Evolutionary conservation across 2,329 filamentous ascomycete genomes (phyloP).

Genomic region (Fusarium xylarioides): DNA sequence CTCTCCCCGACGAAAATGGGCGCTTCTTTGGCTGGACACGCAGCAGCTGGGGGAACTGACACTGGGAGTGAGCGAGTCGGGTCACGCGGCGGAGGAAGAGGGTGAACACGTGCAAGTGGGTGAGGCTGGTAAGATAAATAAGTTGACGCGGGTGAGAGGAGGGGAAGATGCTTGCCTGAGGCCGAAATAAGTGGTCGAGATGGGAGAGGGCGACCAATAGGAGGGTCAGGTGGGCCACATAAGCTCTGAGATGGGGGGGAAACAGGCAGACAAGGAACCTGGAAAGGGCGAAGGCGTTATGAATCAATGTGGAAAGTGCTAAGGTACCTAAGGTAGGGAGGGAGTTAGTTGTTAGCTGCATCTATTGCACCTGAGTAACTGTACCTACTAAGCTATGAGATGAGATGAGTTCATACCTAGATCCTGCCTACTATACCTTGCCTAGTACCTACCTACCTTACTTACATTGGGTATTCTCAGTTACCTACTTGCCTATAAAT

Average conservation of each 20-base stretch:
- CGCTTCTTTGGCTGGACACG: conserved; percentile 19
- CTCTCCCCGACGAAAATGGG: conserved; percentile 1
- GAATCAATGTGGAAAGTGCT: conserved; percentile 20
- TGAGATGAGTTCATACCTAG: background rate
- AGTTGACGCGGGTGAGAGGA: conserved; percentile 26
- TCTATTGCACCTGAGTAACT: background rate
- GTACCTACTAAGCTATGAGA: background rate
- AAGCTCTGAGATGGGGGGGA: conserved; percentile 26
- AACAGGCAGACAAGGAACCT: conserved; percentile 5
- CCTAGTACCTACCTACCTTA: background rate
- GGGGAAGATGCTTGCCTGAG: conserved; percentile 36
- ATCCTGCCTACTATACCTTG: background rate
- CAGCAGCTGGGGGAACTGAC: conserved; percentile 32
- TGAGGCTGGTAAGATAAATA: conserved; percentile 51
- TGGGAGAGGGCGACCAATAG: conserved; percentile 29
- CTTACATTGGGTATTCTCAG: background rate
- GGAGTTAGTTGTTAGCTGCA: background rate
- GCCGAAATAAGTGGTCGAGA: conserved; percentile 21
- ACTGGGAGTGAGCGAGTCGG: conserved; percentile 42
- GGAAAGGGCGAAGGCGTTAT: conserved; percentile 12
- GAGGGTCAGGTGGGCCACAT: conserved; percentile 33
- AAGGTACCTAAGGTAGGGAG: background rate
- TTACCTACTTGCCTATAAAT: background rate
- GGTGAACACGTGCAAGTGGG: conserved; percentile 54
- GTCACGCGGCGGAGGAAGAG: conserved; percentile 52